Conservation (phyloP, 108 stramenopile species). For the Cyclostephanos tholiformis region DNA sequence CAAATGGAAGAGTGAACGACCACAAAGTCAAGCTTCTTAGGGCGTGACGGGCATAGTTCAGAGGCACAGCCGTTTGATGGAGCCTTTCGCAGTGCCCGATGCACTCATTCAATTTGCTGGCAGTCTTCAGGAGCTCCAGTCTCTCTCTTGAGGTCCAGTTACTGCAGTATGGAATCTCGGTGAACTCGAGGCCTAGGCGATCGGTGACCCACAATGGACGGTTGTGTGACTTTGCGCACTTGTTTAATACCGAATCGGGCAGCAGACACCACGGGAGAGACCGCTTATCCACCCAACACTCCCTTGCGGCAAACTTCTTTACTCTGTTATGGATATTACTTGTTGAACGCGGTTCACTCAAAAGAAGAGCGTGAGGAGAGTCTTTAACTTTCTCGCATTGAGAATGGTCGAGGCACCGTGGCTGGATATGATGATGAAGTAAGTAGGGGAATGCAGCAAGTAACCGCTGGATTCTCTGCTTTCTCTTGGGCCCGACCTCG, state of each 20-base stretch:
- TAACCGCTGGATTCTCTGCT: slow-evolving; percentile 52
- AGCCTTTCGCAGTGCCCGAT: slow-evolving; percentile 88
- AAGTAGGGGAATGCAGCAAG: slow-evolving; percentile 77
- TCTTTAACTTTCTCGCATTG: slow-evolving; percentile 28
- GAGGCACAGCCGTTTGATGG: slow-evolving; percentile 89
- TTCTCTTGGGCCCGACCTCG: slow-evolving; percentile 58
- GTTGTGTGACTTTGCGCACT: slow-evolving; percentile 61
- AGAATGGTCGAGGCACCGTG: slow-evolving; percentile 52
- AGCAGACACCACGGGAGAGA: slow-evolving; percentile 65
- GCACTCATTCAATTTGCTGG: slow-evolving; percentile 64
- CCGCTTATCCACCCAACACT: slow-evolving; percentile 65
- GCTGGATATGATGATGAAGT: slow-evolving; percentile 71
- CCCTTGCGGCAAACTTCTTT: not conserved
- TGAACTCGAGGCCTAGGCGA: slow-evolving; percentile 59
- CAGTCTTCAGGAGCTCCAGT: slow-evolving; percentile 55
- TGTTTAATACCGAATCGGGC: slow-evolving; percentile 34
- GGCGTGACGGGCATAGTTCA: slow-evolving; percentile 90
- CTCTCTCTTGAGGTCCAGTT: slow-evolving; percentile 72
- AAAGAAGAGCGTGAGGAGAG: slow-evolving; percentile 28
- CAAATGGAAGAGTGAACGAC: slow-evolving; percentile 84
- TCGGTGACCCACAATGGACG: slow-evolving; percentile 73
- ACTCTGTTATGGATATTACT: not conserved
- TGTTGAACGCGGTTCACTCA: slow-evolving; percentile 30
- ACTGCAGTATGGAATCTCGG: slow-evolving; percentile 44
- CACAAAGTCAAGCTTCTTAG: slow-evolving; percentile 81